phyloP scores from a whole-genome alignment of 2,329 filamentous ascomycete species.

The Alternaria rosae region DNA sequence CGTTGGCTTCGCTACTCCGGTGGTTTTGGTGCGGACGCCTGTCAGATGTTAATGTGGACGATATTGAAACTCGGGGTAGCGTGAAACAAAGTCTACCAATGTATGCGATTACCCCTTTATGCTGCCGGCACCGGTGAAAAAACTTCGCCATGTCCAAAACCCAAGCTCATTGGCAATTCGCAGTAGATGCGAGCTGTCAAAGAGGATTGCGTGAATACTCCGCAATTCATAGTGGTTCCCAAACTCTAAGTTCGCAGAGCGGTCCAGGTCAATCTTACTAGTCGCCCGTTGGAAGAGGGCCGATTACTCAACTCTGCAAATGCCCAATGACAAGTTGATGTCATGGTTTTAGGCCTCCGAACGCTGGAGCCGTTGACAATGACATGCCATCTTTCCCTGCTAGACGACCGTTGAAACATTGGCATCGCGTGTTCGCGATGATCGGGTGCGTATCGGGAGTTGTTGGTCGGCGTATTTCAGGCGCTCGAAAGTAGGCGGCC shows the following conservation, averaged over 20 bases:
- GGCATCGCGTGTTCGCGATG: not conserved
- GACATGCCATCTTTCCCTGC: not conserved
- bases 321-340: not conserved
- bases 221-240: not conserved
- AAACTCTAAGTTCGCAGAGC: not conserved
- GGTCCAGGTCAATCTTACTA: constrained; percentile 1
- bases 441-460: not conserved
- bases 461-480: not conserved
- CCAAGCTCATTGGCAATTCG: not conserved
- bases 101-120: not conserved
- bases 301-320: not conserved
- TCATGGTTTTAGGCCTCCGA: not conserved
- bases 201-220: not conserved
- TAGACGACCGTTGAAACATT: constrained; percentile 2
- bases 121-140: not conserved
- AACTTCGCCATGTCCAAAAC: not conserved
- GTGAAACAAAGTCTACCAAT: constrained; percentile 7
- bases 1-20: not conserved
- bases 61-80: constrained; percentile 10
- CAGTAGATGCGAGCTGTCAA: not conserved
- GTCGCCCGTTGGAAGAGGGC: constrained; percentile 7
- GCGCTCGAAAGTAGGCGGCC: constrained; percentile 2
- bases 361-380: not conserved
- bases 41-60: constrained; percentile 10
- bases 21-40: not conserved